Evolutionary conservation across 1,284 basidiomycete genomes (phyloP).

Genomic region (Rhodotorula sp.): DNA sequence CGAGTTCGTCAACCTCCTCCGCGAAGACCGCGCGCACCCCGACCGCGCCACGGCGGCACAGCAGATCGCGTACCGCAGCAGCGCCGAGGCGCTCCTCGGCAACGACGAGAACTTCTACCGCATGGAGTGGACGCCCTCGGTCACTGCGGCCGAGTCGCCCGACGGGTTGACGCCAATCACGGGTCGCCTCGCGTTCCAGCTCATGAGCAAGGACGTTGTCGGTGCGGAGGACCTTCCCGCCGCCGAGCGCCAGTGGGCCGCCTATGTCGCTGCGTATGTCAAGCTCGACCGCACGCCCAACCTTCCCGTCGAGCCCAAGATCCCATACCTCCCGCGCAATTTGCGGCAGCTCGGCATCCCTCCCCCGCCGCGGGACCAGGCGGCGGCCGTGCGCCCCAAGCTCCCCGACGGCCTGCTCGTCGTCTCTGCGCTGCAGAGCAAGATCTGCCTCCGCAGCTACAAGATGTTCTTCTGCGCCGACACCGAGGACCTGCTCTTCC

Average conservation of each 20-base stretch:
- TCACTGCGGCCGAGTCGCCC: not conserved
- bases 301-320: slow-evolving; percentile 15
- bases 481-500: slow-evolving; percentile 50
- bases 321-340: slow-evolving; percentile 39
- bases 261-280: slow-evolving; percentile 45
- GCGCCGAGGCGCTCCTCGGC: slow-evolving; percentile 43
- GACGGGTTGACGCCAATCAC: slow-evolving; percentile 1
- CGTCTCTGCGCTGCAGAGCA: slow-evolving; percentile 42
- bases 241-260: slow-evolving; percentile 45
- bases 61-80: slow-evolving; percentile 43
- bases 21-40: slow-evolving; percentile 45
- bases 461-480: slow-evolving; percentile 53
- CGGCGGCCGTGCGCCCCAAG: slow-evolving; percentile 2
- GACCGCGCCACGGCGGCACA: slow-evolving; percentile 41
- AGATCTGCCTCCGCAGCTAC: slow-evolving; percentile 54
- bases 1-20: slow-evolving; percentile 39
- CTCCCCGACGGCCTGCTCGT: slow-evolving; percentile 23
- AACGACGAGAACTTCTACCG: slow-evolving; percentile 48
- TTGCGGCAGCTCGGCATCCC: slow-evolving; percentile 27
- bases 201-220: slow-evolving; percentile 47
- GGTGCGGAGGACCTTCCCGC: slow-evolving; percentile 44
- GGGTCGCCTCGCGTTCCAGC: slow-evolving; percentile 43
- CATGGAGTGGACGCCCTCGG: slow-evolving; percentile 44
- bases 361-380: slow-evolving; percentile 11
- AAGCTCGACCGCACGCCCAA: slow-evolving; percentile 41